Base-by-base conservation (phyloP, 1,139 yeast species). In the Geotrichum fermentans region DNA sequence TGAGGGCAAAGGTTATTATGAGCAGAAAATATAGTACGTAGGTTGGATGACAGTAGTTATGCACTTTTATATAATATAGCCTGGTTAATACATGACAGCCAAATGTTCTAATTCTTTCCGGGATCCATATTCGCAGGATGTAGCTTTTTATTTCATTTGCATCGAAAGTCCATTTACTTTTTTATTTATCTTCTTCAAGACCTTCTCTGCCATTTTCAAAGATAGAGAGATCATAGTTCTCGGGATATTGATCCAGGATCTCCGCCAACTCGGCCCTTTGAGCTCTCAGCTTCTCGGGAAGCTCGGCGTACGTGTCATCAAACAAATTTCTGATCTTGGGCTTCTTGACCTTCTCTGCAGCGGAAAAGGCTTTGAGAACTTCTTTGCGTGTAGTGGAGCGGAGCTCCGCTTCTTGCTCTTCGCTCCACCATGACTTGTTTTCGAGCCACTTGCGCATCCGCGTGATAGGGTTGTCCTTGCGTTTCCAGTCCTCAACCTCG, bases 401-500 rank as follows among this genome's bases (percentile, higher is more conserved):
- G 14, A 61, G 55, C 24, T 50, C 54, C 35, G 56, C 55, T 39
- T 66, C 70, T 18, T 52, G 50, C 21, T 58, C 64, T 26, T 65
- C 70, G 40, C 55, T 53, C 70, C 70, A 66, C 63, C 65, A 62
- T 11, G 52, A 52, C 39, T 56, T 52, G 43, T 42, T 42, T 51
- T 65, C 67, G 49, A 66, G 50, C 65, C 67, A 66, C 54, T 64
- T 65, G 24, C 69, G 59, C 59, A 66, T 56, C 32, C 70, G 56
- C 6, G 64, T 52, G 29, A 66, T 58, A 11, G 70, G 70, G 49
- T 65, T 65, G 54, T 66, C 70, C 22, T 63, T 56, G 28, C 66
- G 59, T 47, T 63, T 61, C 70, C 70, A 66, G 51, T 65, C 65
- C 46, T 66, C 69, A 10, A 66, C 70, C 46, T 66, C 70, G 17